A percentile compares a stretch with the other conserved stretches of the same genome.
Evolutionary conservation across 768 basidiomycete genomes (phyloP).

Genomic region (Tricholoma furcatifolium): DNA sequence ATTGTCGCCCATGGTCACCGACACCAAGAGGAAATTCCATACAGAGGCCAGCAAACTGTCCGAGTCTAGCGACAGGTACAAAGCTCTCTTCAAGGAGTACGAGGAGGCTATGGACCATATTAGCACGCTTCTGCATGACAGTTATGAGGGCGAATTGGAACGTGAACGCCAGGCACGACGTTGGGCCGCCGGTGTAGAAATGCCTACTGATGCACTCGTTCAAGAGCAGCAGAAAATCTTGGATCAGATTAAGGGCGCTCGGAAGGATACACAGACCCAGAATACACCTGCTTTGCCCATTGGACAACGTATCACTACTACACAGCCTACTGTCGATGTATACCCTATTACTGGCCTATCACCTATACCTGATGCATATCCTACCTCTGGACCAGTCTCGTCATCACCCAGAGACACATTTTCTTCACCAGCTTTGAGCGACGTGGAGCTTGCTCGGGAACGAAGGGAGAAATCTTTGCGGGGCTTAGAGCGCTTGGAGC

Average conservation of each 20-base stretch:
- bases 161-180: conserved; percentile 50
- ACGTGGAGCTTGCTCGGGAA: conserved; percentile 5
- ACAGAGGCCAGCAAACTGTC: conserved; percentile 46
- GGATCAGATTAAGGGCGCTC: conserved; percentile 37
- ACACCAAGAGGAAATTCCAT: conserved; percentile 60
- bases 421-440: not conserved
- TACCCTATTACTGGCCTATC: not conserved
- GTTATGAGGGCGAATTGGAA: conserved; percentile 41
- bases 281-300: conserved; percentile 5
- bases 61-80: conserved; percentile 27
- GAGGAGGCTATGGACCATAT: conserved; percentile 41
- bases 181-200: conserved; percentile 40
- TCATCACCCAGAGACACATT: not conserved
- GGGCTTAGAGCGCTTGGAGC: not conserved
- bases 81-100: conserved; percentile 39
- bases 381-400: not conserved
- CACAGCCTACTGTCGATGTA: not conserved
- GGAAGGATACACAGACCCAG: conserved; percentile 10
- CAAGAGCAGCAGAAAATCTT: conserved; percentile 43
- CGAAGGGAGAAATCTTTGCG: not conserved
- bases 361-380: not conserved
- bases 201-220: conserved; percentile 25
- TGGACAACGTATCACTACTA: not conserved
- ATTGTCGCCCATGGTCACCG: conserved; percentile 46
- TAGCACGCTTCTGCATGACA: conserved; percentile 42